These are phyloP conservation scores for Aspergillus indologenus DNA, from an alignment of 495 filamentous ascomycete genomes.

Conservation along the genomic window DNA sequence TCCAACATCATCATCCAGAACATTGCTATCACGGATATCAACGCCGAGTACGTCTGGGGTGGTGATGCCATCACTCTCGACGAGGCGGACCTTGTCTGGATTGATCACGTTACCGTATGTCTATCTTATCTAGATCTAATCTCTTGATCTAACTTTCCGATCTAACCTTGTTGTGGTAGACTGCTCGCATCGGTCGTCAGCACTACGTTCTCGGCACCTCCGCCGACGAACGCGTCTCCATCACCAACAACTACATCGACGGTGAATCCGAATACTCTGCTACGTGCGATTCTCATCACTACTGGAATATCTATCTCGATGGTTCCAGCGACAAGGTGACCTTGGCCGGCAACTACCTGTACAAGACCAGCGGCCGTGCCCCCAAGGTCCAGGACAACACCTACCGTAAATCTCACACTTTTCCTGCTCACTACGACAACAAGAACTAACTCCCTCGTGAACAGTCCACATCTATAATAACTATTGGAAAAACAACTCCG, in stretches of 20 bases:
- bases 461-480: constrained; percentile 50
- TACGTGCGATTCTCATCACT: constrained; percentile 42
- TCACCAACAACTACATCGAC: constrained; percentile 45
- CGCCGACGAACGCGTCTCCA: constrained; percentile 37
- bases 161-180: constrained; percentile 16
- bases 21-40: constrained; percentile 44
- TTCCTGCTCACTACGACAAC: too few relatives aligned
- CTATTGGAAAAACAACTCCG: constrained; percentile 50
- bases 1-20: constrained; percentile 50
- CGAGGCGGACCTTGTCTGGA: constrained; percentile 40
- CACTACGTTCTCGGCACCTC: constrained; percentile 40
- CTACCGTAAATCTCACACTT: too few relatives aligned
- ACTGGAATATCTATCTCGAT: constrained; percentile 43
- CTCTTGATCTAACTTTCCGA: background rate
- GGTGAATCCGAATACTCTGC: constrained; percentile 36
- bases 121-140: constrained; percentile 16
- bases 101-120: constrained; percentile 45
- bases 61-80: constrained; percentile 45
- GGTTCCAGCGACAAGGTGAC: constrained; percentile 39
- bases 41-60: constrained; percentile 47
- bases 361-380: constrained; percentile 35
- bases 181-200: constrained; percentile 41
- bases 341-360: constrained; percentile 44
- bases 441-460: too few relatives aligned
- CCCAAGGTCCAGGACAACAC: constrained; percentile 42